Base-by-base conservation (phyloP, 371 early-diverging fungal genomes). In the Circinella umbellata region DNA sequence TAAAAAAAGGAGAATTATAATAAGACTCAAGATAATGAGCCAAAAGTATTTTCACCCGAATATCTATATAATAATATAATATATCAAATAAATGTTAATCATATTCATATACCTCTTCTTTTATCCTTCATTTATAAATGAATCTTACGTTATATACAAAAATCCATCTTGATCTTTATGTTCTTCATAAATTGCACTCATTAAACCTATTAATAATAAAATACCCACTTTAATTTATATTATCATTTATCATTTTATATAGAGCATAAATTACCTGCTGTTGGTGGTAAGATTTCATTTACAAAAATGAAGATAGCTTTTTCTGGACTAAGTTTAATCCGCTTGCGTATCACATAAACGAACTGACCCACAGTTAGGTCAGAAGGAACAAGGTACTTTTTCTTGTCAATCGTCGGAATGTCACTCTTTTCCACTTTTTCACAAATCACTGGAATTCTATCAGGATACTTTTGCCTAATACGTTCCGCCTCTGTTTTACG, bases 221-320 rank as follows among this genome's bases (percentile, higher is more conserved):
- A 47, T 27, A 27, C 20, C 10, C 17, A 37, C 14, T 17, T 34
- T 14, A 47, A 7, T 3, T 13, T 49, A 10, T 3, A 6, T 11
- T 34, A 35, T 15, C 15, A n/a, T 3, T 27, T 17, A 11, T 61
- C n/a, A 61, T 61, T 38, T 17, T 51, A 13, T 8, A 51, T 42
- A 42, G 3, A 42, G 6, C 1, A 42, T 42, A 9, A 2, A 51
- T 51, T 82, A 84, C 85, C 85, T 57, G 93, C 93, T 35, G 93
- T 92, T 8, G 96, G 96, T 35, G 97, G 97, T 51, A 98, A 83
- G 20, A 95, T 91, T 60, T 97, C 95, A 86, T 98, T 96, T 66
- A 98, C 96, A 86, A 97, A 99, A 70, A 97, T 95, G 80, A 98
- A 98, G 76, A 99, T 95, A 57, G 99, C 99, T 86, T 97, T 95